Percentiles rank a stretch among this genome's conserved stretches.
These are phyloP conservation scores for Coemansia sp. DNA, from an alignment of 371 early-diverging fungal species.

Conservation along the genomic window DNA sequence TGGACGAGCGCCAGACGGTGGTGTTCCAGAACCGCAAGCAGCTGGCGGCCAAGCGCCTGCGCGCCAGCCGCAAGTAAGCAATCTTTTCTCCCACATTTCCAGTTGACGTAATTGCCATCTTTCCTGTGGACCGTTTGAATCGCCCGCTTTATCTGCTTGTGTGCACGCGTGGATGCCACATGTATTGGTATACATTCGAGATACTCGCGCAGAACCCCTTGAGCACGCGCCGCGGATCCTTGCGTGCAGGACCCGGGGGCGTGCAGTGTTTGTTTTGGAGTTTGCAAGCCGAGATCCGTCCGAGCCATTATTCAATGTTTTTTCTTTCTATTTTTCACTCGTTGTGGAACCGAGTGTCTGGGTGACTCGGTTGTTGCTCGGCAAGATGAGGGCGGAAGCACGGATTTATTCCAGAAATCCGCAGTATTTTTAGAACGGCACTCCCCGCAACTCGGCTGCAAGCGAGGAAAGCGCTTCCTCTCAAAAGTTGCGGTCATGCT, in stretches of 20 bases:
- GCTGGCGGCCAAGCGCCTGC: constrained; percentile 51
- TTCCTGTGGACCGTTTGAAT: not conserved
- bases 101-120: not conserved
- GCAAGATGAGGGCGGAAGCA: not conserved
- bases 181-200: too few relatives aligned
- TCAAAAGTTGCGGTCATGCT: not conserved
- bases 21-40: constrained; percentile 48
- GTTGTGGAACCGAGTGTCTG: too few relatives aligned
- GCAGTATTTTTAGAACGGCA: not conserved
- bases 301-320: too few relatives aligned
- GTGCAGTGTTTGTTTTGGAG: too few relatives aligned
- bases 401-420: not conserved
- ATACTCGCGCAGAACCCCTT: too few relatives aligned
- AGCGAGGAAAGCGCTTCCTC: too few relatives aligned
- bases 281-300: too few relatives aligned
- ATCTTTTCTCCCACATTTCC: not conserved
- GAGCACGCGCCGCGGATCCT: not conserved
- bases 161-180: too few relatives aligned
- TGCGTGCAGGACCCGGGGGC: not conserved
- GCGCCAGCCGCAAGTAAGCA: constrained; percentile 16
- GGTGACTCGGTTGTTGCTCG: too few relatives aligned
- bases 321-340: too few relatives aligned
- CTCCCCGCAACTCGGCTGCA: not conserved
- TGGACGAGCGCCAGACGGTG: constrained; percentile 56
- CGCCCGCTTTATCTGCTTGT: too few relatives aligned